phyloP scores from a whole-genome alignment of 306 rosid genomes.

The Lablab purpureus region DNA sequence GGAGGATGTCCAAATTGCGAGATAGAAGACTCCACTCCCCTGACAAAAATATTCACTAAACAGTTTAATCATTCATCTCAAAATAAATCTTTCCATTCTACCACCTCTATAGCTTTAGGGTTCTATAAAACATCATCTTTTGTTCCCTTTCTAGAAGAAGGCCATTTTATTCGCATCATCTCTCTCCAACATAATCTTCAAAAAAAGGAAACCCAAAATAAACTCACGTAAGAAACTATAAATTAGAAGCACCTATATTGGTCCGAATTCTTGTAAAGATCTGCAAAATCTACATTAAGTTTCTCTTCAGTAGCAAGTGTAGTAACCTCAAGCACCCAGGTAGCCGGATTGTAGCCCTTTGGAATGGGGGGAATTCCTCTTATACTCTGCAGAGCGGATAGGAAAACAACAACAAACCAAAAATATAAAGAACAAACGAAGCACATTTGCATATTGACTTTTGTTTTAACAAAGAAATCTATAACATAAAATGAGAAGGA shows the following conservation, averaged over 20 bases:
- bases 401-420: conserved; percentile 30
- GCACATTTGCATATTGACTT: not conserved
- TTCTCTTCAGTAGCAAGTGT: conserved; percentile 76
- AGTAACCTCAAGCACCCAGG: conserved; percentile 95
- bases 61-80: conserved; percentile 15
- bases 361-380: conserved; percentile 67
- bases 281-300: conserved; percentile 69
- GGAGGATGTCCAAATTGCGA: conserved; percentile 63
- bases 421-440: conserved; percentile 26
- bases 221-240: conserved; percentile 27
- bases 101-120: conserved; percentile 8
- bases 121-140: conserved; percentile 7
- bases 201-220: conserved; percentile 13
- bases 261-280: conserved; percentile 60
- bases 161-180: conserved; percentile 11
- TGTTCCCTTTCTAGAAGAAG: not conserved
- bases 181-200: not conserved
- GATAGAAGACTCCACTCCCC: conserved; percentile 80
- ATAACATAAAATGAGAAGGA: not conserved
- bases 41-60: conserved; percentile 41
- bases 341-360: conserved; percentile 83
- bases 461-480: conserved; percentile 11
- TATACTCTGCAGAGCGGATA: conserved; percentile 57
- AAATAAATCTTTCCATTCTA: conserved; percentile 20
- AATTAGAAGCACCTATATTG: conserved; percentile 63